Percentiles rank a stretch among this genome's conserved stretches.
Conservation (phyloP, 202 grass and related monocot genomes). For the Schoenoplectus tabernaemontani region DNA sequence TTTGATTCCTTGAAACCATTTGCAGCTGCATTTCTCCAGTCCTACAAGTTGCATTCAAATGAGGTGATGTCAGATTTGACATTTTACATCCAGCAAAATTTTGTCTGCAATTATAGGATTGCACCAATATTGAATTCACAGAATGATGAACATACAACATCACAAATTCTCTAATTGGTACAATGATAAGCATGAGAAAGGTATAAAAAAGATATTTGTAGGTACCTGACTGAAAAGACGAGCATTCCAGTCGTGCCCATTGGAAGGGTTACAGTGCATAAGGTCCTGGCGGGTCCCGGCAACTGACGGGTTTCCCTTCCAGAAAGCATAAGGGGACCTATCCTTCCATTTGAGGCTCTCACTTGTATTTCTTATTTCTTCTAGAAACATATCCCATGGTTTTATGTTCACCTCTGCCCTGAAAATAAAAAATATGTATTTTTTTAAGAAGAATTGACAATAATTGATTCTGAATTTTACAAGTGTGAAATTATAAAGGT, state of each 20-base stretch:
- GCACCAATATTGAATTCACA: not conserved
- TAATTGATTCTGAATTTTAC: not conserved
- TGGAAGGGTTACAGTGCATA: conserved; percentile 32
- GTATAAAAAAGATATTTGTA: not conserved
- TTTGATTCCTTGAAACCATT: conserved; percentile 44
- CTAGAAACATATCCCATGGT: conserved; percentile 43
- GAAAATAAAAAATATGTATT: not conserved
- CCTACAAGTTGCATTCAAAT: conserved; percentile 14
- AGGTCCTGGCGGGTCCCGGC: conserved; percentile 30
- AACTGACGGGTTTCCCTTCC: conserved; percentile 56
- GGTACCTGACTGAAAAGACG: conserved; percentile 25
- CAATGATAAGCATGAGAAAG: not conserved
- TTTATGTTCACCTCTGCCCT: conserved; percentile 71
- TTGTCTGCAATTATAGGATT: not conserved
- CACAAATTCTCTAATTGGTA: not conserved
- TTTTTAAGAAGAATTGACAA: not conserved
- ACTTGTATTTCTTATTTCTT: conserved; percentile 36
- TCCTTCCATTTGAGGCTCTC: conserved; percentile 30
- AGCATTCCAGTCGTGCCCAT: conserved; percentile 28
- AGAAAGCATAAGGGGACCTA: conserved; percentile 50
- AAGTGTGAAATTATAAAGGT: not conserved
- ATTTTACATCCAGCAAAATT: not conserved
- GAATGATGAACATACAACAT: not conserved
- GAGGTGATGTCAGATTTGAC: not conserved
- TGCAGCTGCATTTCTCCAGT: conserved; percentile 27